phyloP scores from a whole-genome alignment of 805 yeast genomes.

The Wickerhamomyces ciferrii region DNA sequence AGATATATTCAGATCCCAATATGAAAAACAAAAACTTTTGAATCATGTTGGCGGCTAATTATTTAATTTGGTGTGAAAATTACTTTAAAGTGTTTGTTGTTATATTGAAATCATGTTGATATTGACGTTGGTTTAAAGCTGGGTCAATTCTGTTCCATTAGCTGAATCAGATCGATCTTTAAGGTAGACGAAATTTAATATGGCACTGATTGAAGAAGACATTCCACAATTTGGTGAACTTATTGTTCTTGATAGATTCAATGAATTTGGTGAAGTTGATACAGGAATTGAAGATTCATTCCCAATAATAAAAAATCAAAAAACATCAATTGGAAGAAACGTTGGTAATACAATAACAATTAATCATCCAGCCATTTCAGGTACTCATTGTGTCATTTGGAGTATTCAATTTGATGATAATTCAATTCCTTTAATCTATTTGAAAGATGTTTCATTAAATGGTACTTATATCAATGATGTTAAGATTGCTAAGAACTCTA shows the following conservation, averaged over 20 bases:
- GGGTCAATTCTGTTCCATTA: too few relatives aligned
- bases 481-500: slow-evolving; percentile 24
- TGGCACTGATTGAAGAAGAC: not conserved
- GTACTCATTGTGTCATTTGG: slow-evolving; percentile 45
- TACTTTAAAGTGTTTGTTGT: too few relatives aligned
- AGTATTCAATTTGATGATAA: slow-evolving; percentile 42
- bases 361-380: slow-evolving; percentile 35
- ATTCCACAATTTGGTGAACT: slow-evolving; percentile 9
- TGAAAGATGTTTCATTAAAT: slow-evolving; percentile 46
- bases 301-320: slow-evolving; percentile 24
- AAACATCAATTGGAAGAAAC: slow-evolving; percentile 40
- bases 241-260: slow-evolving; percentile 1
- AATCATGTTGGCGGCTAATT: too few relatives aligned
- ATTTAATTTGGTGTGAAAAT: too few relatives aligned
- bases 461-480: slow-evolving; percentile 42
- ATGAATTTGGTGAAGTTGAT: slow-evolving; percentile 8
- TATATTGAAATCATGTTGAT: too few relatives aligned
- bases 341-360: slow-evolving; percentile 26
- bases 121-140: too few relatives aligned
- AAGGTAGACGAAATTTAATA: too few relatives aligned
- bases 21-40: too few relatives aligned
- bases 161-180: too few relatives aligned
- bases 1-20: too few relatives aligned
- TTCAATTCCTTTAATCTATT: slow-evolving; percentile 40
- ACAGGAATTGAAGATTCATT: slow-evolving; percentile 6